Percentiles rank a stretch among this genome's conserved stretches.
Evolutionary conservation across 352 stramenopile species (phyloP).

Genomic region (Discostella stelligera): DNA sequence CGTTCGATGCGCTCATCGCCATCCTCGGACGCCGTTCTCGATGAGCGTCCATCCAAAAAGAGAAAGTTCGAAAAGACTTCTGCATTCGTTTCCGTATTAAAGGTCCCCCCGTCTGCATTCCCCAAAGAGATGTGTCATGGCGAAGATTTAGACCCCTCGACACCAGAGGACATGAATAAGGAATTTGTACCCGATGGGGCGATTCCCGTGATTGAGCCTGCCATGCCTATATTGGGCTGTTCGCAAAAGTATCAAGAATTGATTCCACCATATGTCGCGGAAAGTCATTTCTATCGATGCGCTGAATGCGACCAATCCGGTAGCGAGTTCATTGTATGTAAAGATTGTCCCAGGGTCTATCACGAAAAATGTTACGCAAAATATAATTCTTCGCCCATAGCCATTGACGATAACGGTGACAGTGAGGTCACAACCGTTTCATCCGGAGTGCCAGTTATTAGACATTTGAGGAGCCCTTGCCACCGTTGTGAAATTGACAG

Average conservation of each 20-base stretch:
- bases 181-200: constrained; percentile 58
- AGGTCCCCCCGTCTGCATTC: constrained; percentile 64
- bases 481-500: constrained; percentile 60
- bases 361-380: constrained; percentile 84
- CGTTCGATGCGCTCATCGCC: constrained; percentile 21
- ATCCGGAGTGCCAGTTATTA: constrained; percentile 74
- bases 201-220: background rate
- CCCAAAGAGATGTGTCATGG: constrained; percentile 55
- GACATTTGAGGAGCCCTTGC: constrained; percentile 58
- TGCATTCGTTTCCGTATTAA: constrained; percentile 26
- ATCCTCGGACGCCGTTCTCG: background rate
- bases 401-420: background rate
- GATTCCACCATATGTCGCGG: constrained; percentile 50
- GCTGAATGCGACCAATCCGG: constrained; percentile 86
- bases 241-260: constrained; percentile 28
- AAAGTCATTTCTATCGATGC: constrained; percentile 78
- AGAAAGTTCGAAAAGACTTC: constrained; percentile 3
- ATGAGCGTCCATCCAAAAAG: constrained; percentile 1
- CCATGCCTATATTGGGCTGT: background rate
- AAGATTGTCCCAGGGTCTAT: constrained; percentile 89
- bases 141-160: constrained; percentile 55
- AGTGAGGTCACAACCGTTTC: background rate
- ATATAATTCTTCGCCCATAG: background rate
- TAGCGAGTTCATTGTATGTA: constrained; percentile 85
- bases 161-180: constrained; percentile 54